Evolutionary conservation across 768 basidiomycete genomes (phyloP).

Genomic region (Pleurotus sapidus): DNA sequence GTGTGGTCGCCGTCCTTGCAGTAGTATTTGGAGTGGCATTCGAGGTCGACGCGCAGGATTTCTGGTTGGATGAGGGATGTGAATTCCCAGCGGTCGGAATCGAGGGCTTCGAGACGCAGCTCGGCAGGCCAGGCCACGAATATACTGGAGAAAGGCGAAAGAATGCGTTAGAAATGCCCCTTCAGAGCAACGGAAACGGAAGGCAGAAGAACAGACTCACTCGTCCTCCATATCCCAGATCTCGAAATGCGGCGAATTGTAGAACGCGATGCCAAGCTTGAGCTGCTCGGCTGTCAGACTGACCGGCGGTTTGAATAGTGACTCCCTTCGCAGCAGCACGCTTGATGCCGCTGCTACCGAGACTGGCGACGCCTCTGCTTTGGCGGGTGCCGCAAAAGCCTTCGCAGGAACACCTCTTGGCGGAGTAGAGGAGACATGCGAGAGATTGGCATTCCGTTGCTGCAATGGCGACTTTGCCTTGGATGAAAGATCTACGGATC

Average conservation of each 20-base stretch:
- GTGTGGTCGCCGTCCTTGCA: not conserved
- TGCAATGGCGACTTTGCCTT: not conserved
- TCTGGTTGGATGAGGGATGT: not conserved
- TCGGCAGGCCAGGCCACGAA: constrained; percentile 5
- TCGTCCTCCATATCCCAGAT: constrained; percentile 32
- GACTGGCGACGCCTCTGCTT: not conserved
- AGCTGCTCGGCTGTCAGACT: constrained; percentile 8
- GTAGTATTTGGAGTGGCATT: constrained; percentile 3
- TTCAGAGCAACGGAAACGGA: too few relatives aligned
- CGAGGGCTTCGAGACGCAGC: not conserved
- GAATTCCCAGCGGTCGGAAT: constrained; percentile 2
- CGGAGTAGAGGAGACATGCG: not conserved
- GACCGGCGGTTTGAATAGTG: not conserved
- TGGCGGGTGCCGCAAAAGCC: not conserved
- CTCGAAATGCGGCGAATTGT: constrained; percentile 27
- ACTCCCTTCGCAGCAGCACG: not conserved
- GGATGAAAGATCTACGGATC: not conserved
- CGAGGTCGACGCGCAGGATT: not conserved
- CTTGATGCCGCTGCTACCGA: too few relatives aligned
- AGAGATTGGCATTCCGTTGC: not conserved
- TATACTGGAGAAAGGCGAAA: not conserved
- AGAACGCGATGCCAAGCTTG: constrained; percentile 25
- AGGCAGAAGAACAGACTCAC: constrained; percentile 16
- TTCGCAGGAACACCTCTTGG: not conserved
- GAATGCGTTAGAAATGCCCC: too few relatives aligned